Evolutionary conservation across 176 grass and related monocot genomes (phyloP).

Genomic region (Carex cristatella): DNA sequence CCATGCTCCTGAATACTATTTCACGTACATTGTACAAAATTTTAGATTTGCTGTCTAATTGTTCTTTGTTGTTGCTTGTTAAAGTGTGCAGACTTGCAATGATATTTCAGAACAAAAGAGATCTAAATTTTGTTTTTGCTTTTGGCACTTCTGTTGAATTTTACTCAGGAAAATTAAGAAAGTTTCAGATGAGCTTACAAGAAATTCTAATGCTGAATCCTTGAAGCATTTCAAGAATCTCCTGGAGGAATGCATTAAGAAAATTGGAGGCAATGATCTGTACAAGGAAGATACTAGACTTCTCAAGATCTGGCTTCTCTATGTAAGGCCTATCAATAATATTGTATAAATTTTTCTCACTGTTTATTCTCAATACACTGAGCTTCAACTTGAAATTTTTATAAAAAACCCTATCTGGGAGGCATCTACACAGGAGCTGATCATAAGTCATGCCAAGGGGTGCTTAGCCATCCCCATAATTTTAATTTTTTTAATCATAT

Average conservation of each 20-base stretch:
- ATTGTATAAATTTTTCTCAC: not conserved
- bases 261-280: constrained; percentile 48
- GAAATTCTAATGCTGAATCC: constrained; percentile 14
- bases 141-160: constrained; percentile 8
- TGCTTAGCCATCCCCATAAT: too few relatives aligned
- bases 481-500: too few relatives aligned
- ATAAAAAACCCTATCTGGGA: not conserved
- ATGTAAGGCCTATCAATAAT: constrained; percentile 41
- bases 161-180: constrained; percentile 60
- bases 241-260: constrained; percentile 51
- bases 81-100: not conserved
- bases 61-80: not conserved
- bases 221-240: constrained; percentile 37
- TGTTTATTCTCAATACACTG: not conserved
- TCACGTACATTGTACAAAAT: not conserved
- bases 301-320: constrained; percentile 84
- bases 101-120: not conserved
- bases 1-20: not conserved
- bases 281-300: constrained; percentile 64
- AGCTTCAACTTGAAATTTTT: not conserved
- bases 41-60: not conserved
- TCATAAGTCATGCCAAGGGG: too few relatives aligned
- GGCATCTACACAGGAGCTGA: not conserved
- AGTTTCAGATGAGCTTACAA: constrained; percentile 36
- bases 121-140: not conserved